These are phyloP conservation scores for Phialophora verrucosa DNA, from an alignment of 2,329 filamentous ascomycete species.

Conservation along the genomic window DNA sequence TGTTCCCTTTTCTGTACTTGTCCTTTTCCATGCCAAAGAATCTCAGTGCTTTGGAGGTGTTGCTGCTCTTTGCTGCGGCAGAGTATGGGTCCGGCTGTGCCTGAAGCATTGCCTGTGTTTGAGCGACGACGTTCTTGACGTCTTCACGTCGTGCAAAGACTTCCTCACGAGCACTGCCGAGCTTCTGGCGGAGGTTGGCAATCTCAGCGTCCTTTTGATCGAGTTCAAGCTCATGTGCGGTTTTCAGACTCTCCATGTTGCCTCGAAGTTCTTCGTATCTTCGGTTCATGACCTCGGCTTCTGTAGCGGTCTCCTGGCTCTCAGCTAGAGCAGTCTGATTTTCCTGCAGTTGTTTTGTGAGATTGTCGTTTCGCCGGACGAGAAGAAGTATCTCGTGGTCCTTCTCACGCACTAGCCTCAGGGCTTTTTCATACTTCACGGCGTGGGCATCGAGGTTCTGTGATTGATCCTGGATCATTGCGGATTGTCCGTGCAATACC, in stretches of 20 bases:
- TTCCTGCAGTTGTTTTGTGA: slow-evolving; percentile 22
- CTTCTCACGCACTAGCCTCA: slow-evolving; percentile 24
- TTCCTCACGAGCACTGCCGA: slow-evolving; percentile 35
- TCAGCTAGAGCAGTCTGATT: slow-evolving; percentile 17
- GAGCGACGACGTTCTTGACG: slow-evolving; percentile 32
- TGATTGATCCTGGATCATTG: slow-evolving; percentile 30
- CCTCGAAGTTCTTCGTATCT: slow-evolving; percentile 32
- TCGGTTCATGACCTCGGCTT: slow-evolving; percentile 18
- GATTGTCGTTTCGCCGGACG: slow-evolving; percentile 23
- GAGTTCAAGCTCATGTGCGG: slow-evolving; percentile 30
- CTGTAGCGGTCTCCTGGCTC: slow-evolving; percentile 6
- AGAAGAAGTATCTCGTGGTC: slow-evolving; percentile 34
- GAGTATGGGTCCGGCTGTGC: neutral
- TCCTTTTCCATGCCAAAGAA: slow-evolving; percentile 36
- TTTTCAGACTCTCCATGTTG: slow-evolving; percentile 28
- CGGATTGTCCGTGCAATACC: slow-evolving; percentile 24
- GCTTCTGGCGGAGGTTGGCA: slow-evolving; percentile 29
- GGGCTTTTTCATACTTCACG: slow-evolving; percentile 23
- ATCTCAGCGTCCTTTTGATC: slow-evolving; percentile 33
- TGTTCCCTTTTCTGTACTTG: slow-evolving; percentile 15
- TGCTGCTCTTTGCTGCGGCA: slow-evolving; percentile 22
- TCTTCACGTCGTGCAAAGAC: slow-evolving; percentile 32
- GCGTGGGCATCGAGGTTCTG: slow-evolving; percentile 21
- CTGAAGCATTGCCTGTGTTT: slow-evolving; percentile 22
- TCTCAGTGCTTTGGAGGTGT: slow-evolving; percentile 31